Base-by-base conservation (phyloP, 495 filamentous ascomycete genomes). In the Penicillium cosmopolitanum region DNA sequence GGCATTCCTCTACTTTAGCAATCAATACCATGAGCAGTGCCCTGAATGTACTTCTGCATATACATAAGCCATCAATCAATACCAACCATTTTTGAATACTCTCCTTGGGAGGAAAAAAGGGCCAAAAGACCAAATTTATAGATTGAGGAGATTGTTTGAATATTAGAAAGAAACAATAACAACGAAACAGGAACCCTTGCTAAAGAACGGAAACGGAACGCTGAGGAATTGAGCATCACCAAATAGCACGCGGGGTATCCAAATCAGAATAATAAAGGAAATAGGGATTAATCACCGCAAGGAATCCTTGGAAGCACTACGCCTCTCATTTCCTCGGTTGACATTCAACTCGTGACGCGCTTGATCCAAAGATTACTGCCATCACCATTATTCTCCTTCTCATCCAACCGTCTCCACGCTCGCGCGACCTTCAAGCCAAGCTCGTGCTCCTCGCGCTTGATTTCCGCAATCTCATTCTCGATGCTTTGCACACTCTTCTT, bases 401-500 rank as follows among this genome's bases (percentile, higher is more conserved):
- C 83, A 68, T 94, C 90, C 56, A 85, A 77, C 57, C 89, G 82
- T 72, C 91, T 93, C 75, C 87, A 93, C 6, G 91, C 90, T 50
- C 92, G 75, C 67, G 94, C 86, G 43, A 97, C 71, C 75, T 87
- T 91, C 65, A 98, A 68, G 10, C 93, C 93, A 40, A 94, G 77
- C 60, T 97, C 93, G 67, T 97, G 92, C 67, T 93, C 87, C 73
- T 95, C 86, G 57, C 85, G 80, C 75, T 85, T 83, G 23, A 97
- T 85, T 53, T 96, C 91, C 8, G 87, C 88, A 38, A 96, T 80
- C 71, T 96, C 91, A 57, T 76, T 77, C 43, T 85, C 80, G n/a
- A 96, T 76, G 35, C 76, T 79, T 63, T 87, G 84, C 3, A 96
- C 83, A 60, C 86, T 90, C 60, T 76, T 82, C 73, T 92, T 93